Evolutionary conservation across 495 filamentous ascomycete species (phyloP).

Genomic region (Lichenothelia convexa): DNA sequence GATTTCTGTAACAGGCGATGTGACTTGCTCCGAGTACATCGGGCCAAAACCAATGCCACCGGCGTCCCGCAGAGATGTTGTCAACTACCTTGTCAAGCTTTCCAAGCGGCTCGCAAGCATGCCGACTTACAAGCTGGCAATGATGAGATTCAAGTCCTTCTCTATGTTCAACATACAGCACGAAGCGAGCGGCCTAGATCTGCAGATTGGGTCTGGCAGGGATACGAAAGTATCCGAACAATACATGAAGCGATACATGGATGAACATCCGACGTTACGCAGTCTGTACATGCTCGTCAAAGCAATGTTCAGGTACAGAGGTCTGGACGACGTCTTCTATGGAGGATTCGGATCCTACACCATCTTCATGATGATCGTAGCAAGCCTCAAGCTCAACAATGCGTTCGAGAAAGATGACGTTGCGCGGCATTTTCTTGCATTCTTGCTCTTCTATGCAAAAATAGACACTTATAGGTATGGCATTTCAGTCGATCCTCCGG

Average conservation of each 20-base stretch:
- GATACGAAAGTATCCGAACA: conserved; percentile 19
- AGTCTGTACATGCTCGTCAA: conserved; percentile 31
- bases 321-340: conserved; percentile 25
- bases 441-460: conserved; percentile 31
- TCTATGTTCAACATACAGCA: conserved; percentile 23
- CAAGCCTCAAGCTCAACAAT: conserved; percentile 24
- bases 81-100: background rate
- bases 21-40: background rate
- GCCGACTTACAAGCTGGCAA: conserved; percentile 9
- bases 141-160: too few relatives aligned
- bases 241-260: conserved; percentile 27
- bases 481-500: conserved; percentile 32
- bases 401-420: conserved; percentile 11
- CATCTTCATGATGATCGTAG: conserved; percentile 38
- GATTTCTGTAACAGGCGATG: conserved; percentile 12
- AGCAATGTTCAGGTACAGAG: conserved; percentile 28
- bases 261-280: conserved; percentile 30
- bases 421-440: conserved; percentile 21
- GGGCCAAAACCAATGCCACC: background rate
- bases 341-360: conserved; percentile 31
- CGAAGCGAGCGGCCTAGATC: conserved; percentile 25
- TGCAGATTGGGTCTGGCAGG: conserved; percentile 29
- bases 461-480: conserved; percentile 29
- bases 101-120: background rate
- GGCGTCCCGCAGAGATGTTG: background rate